Evolutionary conservation across 768 basidiomycete genomes (phyloP), one percentile per base, ranked within the genome.

Genomic region (Tephrocybe sp.): DNA sequence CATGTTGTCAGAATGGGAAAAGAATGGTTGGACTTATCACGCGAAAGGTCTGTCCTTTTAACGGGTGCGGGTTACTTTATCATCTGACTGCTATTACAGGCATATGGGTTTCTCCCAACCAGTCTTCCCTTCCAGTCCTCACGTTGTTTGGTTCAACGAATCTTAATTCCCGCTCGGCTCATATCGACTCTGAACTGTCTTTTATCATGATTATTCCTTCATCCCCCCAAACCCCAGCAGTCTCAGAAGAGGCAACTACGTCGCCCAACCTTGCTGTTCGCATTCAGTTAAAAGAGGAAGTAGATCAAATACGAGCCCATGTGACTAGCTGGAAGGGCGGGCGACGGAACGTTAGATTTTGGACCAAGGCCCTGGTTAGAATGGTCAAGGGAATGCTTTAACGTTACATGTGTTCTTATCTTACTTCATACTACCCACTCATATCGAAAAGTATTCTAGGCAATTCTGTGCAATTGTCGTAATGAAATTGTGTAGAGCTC

Each of bases 141-240:
- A 94, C 94, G 0, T 79, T 98, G 43, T 91, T 98, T 65, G 95
- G 95, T 9, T 96, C 93, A 0, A 96, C 94, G 3, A 98, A 98
- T 66, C 79, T 98, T 44, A 95, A 95, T 62, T 88, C 92, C 3
- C 86, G 95, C 4, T 95, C 93, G 1, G 80, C 92, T 1, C 82
- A 90, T 57, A 82, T 98, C 34, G 95, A 97, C 66, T 92, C 91
- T 8, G 95, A 97, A 60, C 75, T 97, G 30, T 95, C 92, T 0
- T 91, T 97, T 65, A 63, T 95, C 41, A 82, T 97, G 77, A 63
- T 86, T 42, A 79, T 90, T 10, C 82, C 85, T 17, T 84, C 84
- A 2, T 64, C 36, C 2, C 31, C 32, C 39, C n/a, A 14, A 42
- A 23, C 19, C 31, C 4, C 5, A 8, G 32, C 16, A 20, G 23